phyloP scores from a whole-genome alignment of 495 filamentous ascomycete species.

The Chaetomium cochliodes region DNA sequence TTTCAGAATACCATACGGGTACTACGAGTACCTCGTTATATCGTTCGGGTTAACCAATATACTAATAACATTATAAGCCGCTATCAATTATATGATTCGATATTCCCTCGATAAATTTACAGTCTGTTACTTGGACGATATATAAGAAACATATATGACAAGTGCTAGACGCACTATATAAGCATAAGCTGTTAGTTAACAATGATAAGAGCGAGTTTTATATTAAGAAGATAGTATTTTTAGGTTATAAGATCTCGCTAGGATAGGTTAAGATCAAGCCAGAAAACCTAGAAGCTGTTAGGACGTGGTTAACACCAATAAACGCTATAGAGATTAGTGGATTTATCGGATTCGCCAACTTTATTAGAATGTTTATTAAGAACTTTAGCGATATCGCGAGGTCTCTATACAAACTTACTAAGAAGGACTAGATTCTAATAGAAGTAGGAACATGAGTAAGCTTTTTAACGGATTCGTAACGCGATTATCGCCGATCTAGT shows the following conservation, averaged over 20 bases:
- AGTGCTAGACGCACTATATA: too few relatives aligned
- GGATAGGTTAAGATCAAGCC: background rate
- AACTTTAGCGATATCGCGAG: background rate
- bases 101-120: slow-evolving; percentile 2
- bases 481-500: too few relatives aligned
- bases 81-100: slow-evolving; percentile 3
- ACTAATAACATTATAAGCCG: background rate
- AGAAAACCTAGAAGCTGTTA: background rate
- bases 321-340: too few relatives aligned
- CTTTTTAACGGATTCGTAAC: too few relatives aligned
- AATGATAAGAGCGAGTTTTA: background rate
- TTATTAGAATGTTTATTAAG: background rate
- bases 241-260: background rate
- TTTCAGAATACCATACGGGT: background rate
- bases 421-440: background rate
- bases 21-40: slow-evolving; percentile 18
- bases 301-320: background rate
- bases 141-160: too few relatives aligned
- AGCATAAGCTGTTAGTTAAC: slow-evolving; percentile 7
- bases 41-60: background rate
- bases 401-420: background rate
- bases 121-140: slow-evolving; percentile 14
- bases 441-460: too few relatives aligned
- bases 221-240: background rate
- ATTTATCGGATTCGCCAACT: too few relatives aligned